A percentile compares a stretch with the other conserved stretches of the same genome.
Conservation (phyloP, 1,139 yeast genomes). For the Kurtzmaniella quercitrusa region DNA sequence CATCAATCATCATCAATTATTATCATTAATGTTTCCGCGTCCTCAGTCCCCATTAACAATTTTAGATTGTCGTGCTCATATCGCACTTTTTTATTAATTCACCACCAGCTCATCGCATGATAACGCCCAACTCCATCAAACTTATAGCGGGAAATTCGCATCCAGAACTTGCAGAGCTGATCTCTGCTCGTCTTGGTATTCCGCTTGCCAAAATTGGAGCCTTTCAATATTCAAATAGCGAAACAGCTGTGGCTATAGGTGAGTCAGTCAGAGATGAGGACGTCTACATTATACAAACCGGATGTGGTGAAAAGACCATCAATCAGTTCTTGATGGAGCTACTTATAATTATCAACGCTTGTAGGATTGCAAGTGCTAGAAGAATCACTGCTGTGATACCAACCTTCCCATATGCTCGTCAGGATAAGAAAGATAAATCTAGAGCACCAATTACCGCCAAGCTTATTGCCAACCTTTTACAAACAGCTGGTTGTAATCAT, state of each 20-base stretch:
- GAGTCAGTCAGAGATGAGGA: slow-evolving; percentile 98
- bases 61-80: not conserved
- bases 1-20: too few relatives aligned
- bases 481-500: slow-evolving; percentile 95
- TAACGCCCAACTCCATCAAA: slow-evolving; percentile 62
- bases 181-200: slow-evolving; percentile 58
- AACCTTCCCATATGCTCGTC: slow-evolving; percentile 95
- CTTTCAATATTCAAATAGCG: slow-evolving; percentile 72
- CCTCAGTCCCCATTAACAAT: not conserved
- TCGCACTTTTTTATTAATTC: not conserved
- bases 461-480: slow-evolving; percentile 89
- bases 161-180: slow-evolving; percentile 69
- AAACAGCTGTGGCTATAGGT: slow-evolving; percentile 87
- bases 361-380: slow-evolving; percentile 93
- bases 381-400: slow-evolving; percentile 95
- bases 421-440: slow-evolving; percentile 92
- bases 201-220: slow-evolving; percentile 61
- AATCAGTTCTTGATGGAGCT: slow-evolving; percentile 87
- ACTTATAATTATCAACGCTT: slow-evolving; percentile 89
- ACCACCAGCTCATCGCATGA: slow-evolving; percentile 2
- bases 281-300: slow-evolving; percentile 86
- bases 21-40: too few relatives aligned
- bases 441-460: slow-evolving; percentile 98
- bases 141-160: slow-evolving; percentile 88
- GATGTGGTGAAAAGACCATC: slow-evolving; percentile 69